Base-by-base conservation (phyloP, 306 rosid genomes). In the Coriaria nepalensis region DNA sequence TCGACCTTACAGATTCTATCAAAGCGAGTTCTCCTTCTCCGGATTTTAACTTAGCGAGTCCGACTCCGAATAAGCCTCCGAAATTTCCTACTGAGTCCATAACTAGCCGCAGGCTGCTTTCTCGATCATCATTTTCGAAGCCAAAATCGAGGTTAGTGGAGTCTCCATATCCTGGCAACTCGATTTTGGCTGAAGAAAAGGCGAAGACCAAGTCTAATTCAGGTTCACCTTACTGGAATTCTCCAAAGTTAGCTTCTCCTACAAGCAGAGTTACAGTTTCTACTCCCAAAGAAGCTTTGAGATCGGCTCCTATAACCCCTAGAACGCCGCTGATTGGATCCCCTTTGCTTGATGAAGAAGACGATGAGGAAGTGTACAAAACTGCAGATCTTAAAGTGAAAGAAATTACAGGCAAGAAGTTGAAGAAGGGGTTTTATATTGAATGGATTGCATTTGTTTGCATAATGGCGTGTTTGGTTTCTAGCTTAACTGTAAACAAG, bases 131-230 rank as follows among this genome's bases (percentile, higher is more conserved):
- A 9, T 64, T 79, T 52, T 59, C 77, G 0, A 87, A 77, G 40
- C 72, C 86, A 43, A 82, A 87, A 41, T 77, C 87, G 0, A 82
- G 94, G 54, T 57, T 87, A 37, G 64, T 70, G 33, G 94, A 82
- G 50, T 71, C 92, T 0, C 61, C 73, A 4, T 56, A 7, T 37
- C 73, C 65, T 33, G 56, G 15, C 40, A 69, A 52, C 33, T 37
- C 60, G 3, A 63, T 5, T 37, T 66, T 59, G 55, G 36, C 57
- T 6, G 62, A 62, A 43, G 71, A 59, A 49, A 76, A 14, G 44
- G 33, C 58, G 34, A 40, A 33, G 52, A 53, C 7, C 37, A 63
- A 50, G 13, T 59, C 56, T 8, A 56, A n/a, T 36, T 42, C 49
- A 2, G 57, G 9, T 15, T 62, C 65, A 46, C 11, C 72, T 38